phyloP scores from a whole-genome alignment of 2,329 filamentous ascomycete genomes.

The Dissoconium aciculare region DNA sequence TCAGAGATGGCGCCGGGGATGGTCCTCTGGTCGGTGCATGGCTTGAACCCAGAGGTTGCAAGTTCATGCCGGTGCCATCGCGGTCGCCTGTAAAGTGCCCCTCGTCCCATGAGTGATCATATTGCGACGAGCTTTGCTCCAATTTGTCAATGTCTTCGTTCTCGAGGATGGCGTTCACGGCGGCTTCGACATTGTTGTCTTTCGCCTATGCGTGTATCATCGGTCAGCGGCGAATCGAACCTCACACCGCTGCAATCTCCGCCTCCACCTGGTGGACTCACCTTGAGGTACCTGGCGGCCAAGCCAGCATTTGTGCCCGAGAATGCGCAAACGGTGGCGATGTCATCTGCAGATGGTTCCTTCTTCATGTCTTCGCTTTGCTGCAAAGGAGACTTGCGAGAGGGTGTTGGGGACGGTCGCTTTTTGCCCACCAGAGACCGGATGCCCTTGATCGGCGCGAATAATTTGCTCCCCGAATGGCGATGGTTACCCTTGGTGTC shows the following conservation, averaged over 20 bases:
- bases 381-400: slow-evolving; percentile 5
- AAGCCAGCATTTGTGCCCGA: slow-evolving; percentile 8
- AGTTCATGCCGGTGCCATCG: slow-evolving; percentile 16
- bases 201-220: slow-evolving; percentile 15
- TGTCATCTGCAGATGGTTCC: slow-evolving; percentile 15
- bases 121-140: slow-evolving; percentile 8
- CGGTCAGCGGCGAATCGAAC: slow-evolving; percentile 1
- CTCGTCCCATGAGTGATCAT: slow-evolving; percentile 18
- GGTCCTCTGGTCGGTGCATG: slow-evolving; percentile 20
- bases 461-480: too few species aligned
- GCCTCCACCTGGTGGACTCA: slow-evolving; percentile 5
- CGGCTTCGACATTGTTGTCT: slow-evolving; percentile 18
- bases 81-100: slow-evolving; percentile 15
- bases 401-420: neutral
- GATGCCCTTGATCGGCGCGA: too few species aligned
- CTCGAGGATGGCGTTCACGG: slow-evolving; percentile 20
- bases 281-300: slow-evolving; percentile 20
- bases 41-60: slow-evolving; percentile 19
- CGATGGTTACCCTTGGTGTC: too few species aligned
- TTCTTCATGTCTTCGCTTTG: slow-evolving; percentile 16
- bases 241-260: slow-evolving; percentile 1
- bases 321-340: slow-evolving; percentile 14
- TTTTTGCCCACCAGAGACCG: neutral
- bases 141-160: slow-evolving; percentile 18
- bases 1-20: slow-evolving; percentile 14